Evolutionary conservation across 2,329 filamentous ascomycete species (phyloP).

Genomic region (Stagonosporopsis vannaccii): DNA sequence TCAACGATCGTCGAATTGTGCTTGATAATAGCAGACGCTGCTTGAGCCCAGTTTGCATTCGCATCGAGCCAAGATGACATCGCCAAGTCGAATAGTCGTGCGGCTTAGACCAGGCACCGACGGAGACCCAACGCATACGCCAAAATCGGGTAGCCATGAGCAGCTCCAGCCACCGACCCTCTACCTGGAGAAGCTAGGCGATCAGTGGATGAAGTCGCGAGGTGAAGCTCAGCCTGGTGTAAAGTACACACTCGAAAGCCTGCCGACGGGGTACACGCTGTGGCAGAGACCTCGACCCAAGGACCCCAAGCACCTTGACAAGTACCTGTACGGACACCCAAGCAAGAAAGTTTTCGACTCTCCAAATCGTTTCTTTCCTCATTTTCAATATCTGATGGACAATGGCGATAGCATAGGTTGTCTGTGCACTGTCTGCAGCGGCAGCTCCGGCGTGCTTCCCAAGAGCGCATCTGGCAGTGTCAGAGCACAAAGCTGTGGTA

Average conservation of each 20-base stretch:
- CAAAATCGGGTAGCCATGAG: conserved; percentile 32
- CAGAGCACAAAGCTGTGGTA: conserved; percentile 9
- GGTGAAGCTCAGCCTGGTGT: conserved; percentile 48
- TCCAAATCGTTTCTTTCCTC: conserved; percentile 61
- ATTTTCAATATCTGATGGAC: conserved; percentile 65
- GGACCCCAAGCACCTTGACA: conserved; percentile 55
- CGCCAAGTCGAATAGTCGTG: conserved; percentile 26
- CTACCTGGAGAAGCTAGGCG: conserved; percentile 58
- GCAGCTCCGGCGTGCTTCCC: conserved; percentile 28
- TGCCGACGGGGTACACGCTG: conserved; percentile 63
- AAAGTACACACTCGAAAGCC: conserved; percentile 59
- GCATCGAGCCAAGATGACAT: neutral
- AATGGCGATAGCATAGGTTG: conserved; percentile 55
- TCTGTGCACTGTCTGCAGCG: conserved; percentile 58
- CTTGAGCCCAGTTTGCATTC: neutral
- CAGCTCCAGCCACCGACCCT: conserved; percentile 50
- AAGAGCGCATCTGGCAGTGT: conserved; percentile 19
- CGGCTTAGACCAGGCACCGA: conserved; percentile 42
- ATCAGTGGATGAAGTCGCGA: conserved; percentile 56
- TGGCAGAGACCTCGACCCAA: conserved; percentile 58
- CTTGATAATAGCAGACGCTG: neutral
- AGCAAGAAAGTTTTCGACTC: conserved; percentile 61
- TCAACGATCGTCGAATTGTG: neutral
- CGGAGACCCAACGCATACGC: conserved; percentile 44
- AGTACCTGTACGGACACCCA: conserved; percentile 66